These are phyloP conservation scores for Melampsora larici-populina DNA, from an alignment of 1,284 basidiomycete species.

Conservation along the genomic window DNA sequence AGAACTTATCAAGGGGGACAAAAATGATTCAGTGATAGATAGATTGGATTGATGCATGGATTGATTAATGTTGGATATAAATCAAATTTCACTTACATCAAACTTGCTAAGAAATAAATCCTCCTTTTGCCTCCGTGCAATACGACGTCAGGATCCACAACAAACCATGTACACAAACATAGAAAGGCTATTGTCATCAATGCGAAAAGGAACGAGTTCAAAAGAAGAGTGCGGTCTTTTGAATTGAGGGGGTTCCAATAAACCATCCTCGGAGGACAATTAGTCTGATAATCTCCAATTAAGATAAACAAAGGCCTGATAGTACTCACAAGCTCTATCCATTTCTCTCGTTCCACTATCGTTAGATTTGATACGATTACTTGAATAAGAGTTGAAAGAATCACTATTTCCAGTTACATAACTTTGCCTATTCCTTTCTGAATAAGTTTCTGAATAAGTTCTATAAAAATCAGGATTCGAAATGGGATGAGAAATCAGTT, in stretches of 20 bases:
- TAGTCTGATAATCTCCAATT: not conserved
- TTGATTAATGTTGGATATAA: too few species aligned
- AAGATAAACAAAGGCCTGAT: not conserved
- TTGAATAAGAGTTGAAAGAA: not conserved
- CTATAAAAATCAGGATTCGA: not conserved
- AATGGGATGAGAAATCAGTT: not conserved
- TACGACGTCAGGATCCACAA: conserved; percentile 13
- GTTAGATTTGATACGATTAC: not conserved
- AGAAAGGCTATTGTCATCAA: not conserved
- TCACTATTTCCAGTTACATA: not conserved
- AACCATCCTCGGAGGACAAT: not conserved
- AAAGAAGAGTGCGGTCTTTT: conserved; percentile 20
- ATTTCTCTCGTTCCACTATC: not conserved
- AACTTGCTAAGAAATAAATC: conserved; percentile 10
- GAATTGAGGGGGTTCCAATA: not conserved
- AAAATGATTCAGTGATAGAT: too few species aligned
- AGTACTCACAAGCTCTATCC: not conserved
- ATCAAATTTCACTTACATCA: conserved; percentile 8
- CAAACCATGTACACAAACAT: conserved; percentile 5
- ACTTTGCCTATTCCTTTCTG: not conserved
- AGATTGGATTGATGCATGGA: too few species aligned
- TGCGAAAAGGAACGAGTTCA: conserved; percentile 19
- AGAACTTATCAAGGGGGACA: too few species aligned
- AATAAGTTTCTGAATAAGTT: not conserved
- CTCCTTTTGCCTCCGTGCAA: conserved; percentile 12